These are phyloP conservation scores for Neurospora sp. DNA, from an alignment of 495 filamentous ascomycete species.

Conservation along the genomic window DNA sequence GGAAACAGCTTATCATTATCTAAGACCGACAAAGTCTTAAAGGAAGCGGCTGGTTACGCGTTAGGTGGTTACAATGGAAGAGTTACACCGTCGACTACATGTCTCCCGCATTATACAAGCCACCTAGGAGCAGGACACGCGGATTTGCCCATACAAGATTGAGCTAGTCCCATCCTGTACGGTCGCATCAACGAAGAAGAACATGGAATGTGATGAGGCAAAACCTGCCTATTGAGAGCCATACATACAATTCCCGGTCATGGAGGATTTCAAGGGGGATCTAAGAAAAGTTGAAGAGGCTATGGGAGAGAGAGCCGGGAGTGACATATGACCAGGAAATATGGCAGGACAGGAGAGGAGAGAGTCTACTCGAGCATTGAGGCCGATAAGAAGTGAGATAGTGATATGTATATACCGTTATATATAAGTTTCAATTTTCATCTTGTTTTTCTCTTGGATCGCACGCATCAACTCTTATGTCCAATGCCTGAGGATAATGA, in stretches of 20 bases:
- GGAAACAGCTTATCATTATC: not conserved
- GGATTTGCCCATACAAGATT: not conserved
- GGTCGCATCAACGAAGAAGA: not conserved
- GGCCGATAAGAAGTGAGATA: not conserved
- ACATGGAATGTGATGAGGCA: not conserved
- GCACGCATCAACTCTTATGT: not conserved
- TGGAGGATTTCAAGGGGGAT: not conserved
- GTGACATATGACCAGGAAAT: not conserved
- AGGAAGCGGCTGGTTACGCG: too few species aligned
- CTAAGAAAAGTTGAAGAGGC: not conserved
- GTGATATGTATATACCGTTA: not conserved
- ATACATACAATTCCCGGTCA: not conserved
- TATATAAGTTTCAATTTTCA: not conserved
- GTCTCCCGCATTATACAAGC: not conserved
- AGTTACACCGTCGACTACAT: not conserved
- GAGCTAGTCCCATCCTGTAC: not conserved
- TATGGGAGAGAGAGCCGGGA: not conserved
- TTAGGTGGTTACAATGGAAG: not conserved
- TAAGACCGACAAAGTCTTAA: not conserved
- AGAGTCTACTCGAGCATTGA: not conserved
- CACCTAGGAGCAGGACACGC: not conserved
- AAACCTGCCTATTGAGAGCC: not conserved
- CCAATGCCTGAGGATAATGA: not conserved
- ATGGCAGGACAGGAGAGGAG: not conserved
- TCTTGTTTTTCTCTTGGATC: not conserved